phyloP scores from a whole-genome alignment of 2,329 filamentous ascomycete genomes.

The Penicillium sp. region DNA sequence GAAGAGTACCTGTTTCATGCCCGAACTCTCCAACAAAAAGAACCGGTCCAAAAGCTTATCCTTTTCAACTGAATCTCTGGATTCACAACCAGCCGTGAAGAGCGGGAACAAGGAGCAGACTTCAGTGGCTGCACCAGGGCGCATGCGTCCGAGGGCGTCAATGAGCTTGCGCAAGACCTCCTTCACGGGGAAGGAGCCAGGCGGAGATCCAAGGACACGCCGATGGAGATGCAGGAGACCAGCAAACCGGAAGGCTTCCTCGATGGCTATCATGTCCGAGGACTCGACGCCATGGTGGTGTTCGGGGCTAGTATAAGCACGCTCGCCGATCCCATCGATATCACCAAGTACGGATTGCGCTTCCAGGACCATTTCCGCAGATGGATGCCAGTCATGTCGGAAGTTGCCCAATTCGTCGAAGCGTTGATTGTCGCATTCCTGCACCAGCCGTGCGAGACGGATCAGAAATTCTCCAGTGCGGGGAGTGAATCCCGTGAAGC shows the following conservation, averaged over 20 bases:
- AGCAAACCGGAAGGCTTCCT: conserved; percentile 77
- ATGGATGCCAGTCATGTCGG: conserved; percentile 58
- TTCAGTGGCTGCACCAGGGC: conserved; percentile 67
- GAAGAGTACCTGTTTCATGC: conserved; percentile 67
- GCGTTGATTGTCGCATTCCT: conserved; percentile 64
- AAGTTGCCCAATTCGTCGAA: conserved; percentile 56
- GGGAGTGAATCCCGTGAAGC: conserved; percentile 74
- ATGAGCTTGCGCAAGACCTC: conserved; percentile 63
- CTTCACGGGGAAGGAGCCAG: conserved; percentile 60
- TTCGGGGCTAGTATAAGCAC: conserved; percentile 38
- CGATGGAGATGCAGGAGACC: conserved; percentile 73
- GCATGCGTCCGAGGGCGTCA: conserved; percentile 59
- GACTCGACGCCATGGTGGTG: conserved; percentile 42
- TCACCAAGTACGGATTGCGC: conserved; percentile 62
- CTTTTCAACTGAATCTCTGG: conserved; percentile 55
- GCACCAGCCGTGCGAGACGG: conserved; percentile 68
- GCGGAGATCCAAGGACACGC: conserved; percentile 64
- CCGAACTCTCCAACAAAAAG: conserved; percentile 66
- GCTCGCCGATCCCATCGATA: conserved; percentile 55
- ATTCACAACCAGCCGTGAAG: conserved; percentile 79
- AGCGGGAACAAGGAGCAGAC: conserved; percentile 75
- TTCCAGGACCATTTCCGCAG: conserved; percentile 51
- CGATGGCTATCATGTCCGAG: conserved; percentile 61
- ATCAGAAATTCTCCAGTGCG: conserved; percentile 69
- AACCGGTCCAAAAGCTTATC: conserved; percentile 64